phyloP scores from a whole-genome alignment of 2,329 filamentous ascomycete genomes.

The Phialophora tarda region DNA sequence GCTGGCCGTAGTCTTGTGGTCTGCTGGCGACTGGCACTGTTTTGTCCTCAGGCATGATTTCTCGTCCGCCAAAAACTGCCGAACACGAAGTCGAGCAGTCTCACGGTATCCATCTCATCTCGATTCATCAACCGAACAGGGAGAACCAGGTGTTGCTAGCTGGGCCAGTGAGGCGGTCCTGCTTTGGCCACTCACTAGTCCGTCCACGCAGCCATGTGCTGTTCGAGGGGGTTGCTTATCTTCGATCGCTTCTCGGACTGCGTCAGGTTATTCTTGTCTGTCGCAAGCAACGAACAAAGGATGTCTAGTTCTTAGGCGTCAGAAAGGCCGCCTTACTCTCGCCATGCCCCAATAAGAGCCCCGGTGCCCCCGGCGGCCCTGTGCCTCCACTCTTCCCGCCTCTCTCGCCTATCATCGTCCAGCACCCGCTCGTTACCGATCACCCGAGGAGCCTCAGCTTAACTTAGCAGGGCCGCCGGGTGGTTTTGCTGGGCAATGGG shows the following conservation, averaged over 20 bases:
- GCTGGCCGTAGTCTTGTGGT: slow-evolving; percentile 5
- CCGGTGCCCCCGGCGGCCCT: background rate
- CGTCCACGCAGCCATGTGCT: background rate
- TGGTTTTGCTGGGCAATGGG: background rate
- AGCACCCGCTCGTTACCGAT: background rate
- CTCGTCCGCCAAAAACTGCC: background rate
- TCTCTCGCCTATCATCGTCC: background rate
- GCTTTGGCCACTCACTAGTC: background rate
- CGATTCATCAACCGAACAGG: background rate
- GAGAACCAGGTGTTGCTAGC: background rate
- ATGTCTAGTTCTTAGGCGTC: background rate
- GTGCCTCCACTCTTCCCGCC: slow-evolving; percentile 1
- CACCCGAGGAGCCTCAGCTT: slow-evolving; percentile 1
- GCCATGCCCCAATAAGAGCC: background rate
- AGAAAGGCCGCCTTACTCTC: background rate
- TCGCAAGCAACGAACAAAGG: background rate
- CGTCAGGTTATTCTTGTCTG: background rate
- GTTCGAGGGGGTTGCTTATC: slow-evolving; percentile 1
- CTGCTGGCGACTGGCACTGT: background rate
- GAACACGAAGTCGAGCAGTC: background rate
- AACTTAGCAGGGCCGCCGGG: background rate
- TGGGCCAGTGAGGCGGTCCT: background rate
- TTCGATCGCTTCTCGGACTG: background rate
- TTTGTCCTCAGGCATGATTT: background rate
- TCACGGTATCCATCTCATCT: slow-evolving; percentile 4